Percentiles rank a stretch among this genome's conserved stretches.
Evolutionary conservation across 805 yeast genomes (phyloP).

Genomic region (Wickerhamiella nectarea): DNA sequence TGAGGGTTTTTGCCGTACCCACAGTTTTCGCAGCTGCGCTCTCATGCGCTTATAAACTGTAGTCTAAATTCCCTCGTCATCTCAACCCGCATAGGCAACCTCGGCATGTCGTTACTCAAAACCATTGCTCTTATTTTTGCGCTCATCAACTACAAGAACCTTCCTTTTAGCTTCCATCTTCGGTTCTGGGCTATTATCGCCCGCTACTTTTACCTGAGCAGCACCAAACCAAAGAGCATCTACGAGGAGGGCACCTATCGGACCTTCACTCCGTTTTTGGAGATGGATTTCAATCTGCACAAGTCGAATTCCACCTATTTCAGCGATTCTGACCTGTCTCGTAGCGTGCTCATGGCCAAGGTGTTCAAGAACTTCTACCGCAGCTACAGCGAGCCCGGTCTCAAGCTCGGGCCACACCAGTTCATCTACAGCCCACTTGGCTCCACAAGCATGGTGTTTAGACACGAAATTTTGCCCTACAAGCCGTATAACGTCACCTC

Average conservation of each 20-base stretch:
- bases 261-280: conserved; percentile 59
- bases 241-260: conserved; percentile 33
- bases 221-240: conserved; percentile 15
- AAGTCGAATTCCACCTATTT: conserved; percentile 81
- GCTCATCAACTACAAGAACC: conserved; percentile 41
- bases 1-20: neutral
- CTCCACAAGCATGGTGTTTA: conserved; percentile 50
- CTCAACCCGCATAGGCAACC: neutral
- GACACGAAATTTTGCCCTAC: conserved; percentile 61
- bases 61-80: too few species aligned
- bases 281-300: conserved; percentile 76
- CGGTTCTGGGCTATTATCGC: conserved; percentile 44
- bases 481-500: conserved; percentile 42
- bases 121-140: conserved; percentile 18
- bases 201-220: conserved; percentile 27
- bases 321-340: conserved; percentile 63
- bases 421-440: conserved; percentile 69
- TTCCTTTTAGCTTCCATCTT: conserved; percentile 53
- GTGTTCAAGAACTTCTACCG: conserved; percentile 45
- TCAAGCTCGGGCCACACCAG: conserved; percentile 21
- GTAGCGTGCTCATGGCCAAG: conserved; percentile 47
- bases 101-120: neutral
- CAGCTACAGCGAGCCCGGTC: conserved; percentile 28
- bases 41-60: too few species aligned
- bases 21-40: too few species aligned